These are phyloP conservation scores for Vitis cinerea DNA, from an alignment of 164 flowering plant species.

Conservation along the genomic window DNA sequence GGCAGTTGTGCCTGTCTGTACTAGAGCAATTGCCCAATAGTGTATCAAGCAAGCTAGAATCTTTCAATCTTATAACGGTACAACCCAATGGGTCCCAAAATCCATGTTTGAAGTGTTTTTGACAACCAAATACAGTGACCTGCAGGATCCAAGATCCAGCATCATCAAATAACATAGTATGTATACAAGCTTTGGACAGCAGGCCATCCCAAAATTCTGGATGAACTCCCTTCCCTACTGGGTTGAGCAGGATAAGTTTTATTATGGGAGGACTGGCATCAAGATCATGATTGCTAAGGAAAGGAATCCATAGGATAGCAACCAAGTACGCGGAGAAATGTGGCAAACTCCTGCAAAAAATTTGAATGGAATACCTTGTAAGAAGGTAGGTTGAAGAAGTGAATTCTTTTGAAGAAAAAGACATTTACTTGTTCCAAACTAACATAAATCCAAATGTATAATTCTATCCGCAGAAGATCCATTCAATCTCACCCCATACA, in stretches of 20 bases:
- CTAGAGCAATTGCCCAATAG: too few relatives aligned
- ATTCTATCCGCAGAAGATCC: too few relatives aligned
- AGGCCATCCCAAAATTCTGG: background rate
- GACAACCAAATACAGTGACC: background rate
- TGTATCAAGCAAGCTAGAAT: background rate
- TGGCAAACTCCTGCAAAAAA: conserved; percentile 52
- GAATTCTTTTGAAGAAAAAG: too few relatives aligned
- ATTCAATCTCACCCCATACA: too few relatives aligned
- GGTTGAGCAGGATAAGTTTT: background rate
- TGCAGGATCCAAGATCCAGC: background rate
- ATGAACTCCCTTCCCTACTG: background rate
- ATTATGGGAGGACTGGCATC: background rate
- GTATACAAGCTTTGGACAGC: background rate
- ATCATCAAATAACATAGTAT: background rate
- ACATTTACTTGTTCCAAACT: too few relatives aligned
- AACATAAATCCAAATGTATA: too few relatives aligned
- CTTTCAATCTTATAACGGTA: background rate
- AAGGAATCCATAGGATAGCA: conserved; percentile 27
- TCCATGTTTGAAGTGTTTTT: background rate
- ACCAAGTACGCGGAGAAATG: conserved; percentile 55
- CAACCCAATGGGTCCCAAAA: background rate
- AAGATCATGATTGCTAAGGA: background rate
- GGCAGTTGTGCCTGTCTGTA: too few relatives aligned
- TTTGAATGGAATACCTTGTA: too few relatives aligned
- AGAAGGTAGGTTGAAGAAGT: too few relatives aligned